Evolutionary conservation across 495 filamentous ascomycete species (phyloP), one percentile per base, ranked within the genome.

Genomic region (Tuber melanosporum): DNA sequence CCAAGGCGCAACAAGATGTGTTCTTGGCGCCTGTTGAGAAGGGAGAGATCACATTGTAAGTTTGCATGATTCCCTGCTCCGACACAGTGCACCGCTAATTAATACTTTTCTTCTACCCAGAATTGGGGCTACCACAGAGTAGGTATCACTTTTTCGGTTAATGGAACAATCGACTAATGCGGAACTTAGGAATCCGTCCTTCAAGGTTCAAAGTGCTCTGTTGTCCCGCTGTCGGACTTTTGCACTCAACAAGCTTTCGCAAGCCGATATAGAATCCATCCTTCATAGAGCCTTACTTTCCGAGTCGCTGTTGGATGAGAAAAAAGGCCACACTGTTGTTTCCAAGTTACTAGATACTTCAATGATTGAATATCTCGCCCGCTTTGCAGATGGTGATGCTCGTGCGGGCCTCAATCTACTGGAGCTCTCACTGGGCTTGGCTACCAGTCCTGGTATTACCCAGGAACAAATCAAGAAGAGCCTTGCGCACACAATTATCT

Each of bases 21-120:
- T 98, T 98, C 79, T 85, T 99, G 14, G 94, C 92, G 7, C 94
- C 95, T 0, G 95, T 99, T 4, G 95, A 99, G 82, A 91, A 91
- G 15, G 95, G 95, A 14, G 91, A 92, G 46, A 90, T 98, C 79
- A 97, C 93, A 10, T 87, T 99, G 62, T 83, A 74, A 76, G 82
- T 83, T n/a, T 32, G 49, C 42, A 39, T 71, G n/a, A 49, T 22
- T 15, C 36, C 4, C 15, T 17, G 43, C 72, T 5, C 20, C 57
- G 39, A 78, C 66, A 52, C 70, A 49, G 70, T 43, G 66, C 72
- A 69, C 62, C 80, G 69, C 79, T 74, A 14, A 62, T 42, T 15
- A 42, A 73, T 5, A 3, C 15, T 39, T 62, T 14, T 20, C n/a
- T 22, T 74, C 19, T 69, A 7, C 47, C n/a, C 66, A 83, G 82